Evolutionary conservation across 108 stramenopile species (phyloP).

Genomic region (Nitzschia inconspicua): DNA sequence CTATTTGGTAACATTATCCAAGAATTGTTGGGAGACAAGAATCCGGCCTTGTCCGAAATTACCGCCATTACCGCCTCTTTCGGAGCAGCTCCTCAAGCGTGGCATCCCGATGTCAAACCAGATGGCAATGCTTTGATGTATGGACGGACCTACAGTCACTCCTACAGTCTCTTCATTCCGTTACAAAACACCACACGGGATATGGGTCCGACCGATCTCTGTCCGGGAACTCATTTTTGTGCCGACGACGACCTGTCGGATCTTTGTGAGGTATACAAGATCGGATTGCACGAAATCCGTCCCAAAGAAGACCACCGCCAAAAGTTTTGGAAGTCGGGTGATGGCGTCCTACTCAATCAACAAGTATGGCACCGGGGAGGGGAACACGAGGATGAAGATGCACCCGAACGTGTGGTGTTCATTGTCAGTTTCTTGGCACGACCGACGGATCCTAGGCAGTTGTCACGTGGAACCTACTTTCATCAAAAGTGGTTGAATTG

Average conservation of each 20-base stretch:
- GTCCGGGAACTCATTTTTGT: conserved; percentile 64
- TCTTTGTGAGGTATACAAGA: conserved; percentile 21
- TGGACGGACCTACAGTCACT: conserved; percentile 57
- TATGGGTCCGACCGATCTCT: conserved; percentile 62
- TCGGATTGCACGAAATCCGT: conserved; percentile 28
- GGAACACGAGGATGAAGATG: conserved; percentile 25
- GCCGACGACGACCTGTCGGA: conserved; percentile 27
- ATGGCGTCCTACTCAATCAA: conserved; percentile 55
- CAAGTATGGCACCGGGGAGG: conserved; percentile 60
- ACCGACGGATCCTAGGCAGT: conserved; percentile 42
- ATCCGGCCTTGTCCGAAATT: conserved; percentile 53
- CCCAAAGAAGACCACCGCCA: background rate
- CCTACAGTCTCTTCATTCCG: conserved; percentile 52
- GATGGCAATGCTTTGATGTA: conserved; percentile 52
- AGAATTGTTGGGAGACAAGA: conserved; percentile 38
- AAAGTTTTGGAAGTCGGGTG: conserved; percentile 34
- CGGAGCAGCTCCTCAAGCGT: conserved; percentile 38
- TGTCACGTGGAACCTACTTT: conserved; percentile 65
- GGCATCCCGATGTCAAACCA: conserved; percentile 59
- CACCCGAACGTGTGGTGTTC: conserved; percentile 48
- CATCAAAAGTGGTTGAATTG: conserved; percentile 64
- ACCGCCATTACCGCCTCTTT: conserved; percentile 48
- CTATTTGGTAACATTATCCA: conserved; percentile 21
- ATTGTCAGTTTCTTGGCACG: conserved; percentile 50
- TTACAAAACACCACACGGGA: conserved; percentile 43